Evolutionary conservation across 2,329 filamentous ascomycete genomes (phyloP), one percentile per base, ranked within the genome.

Genomic region (Amauroascus niger): DNA sequence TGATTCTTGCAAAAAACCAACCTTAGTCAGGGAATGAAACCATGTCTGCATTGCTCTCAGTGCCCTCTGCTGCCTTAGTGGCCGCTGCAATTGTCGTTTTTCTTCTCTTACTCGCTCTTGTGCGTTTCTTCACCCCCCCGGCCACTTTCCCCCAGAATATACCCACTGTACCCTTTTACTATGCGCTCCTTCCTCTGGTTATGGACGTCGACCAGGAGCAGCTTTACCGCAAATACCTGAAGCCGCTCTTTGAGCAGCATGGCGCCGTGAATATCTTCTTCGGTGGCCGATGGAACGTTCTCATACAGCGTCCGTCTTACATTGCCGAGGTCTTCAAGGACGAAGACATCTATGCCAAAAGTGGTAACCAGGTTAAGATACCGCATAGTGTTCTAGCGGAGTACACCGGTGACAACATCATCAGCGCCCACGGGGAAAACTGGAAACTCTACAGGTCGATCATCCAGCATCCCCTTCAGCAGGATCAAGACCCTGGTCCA

Each of bases 211-310:
- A 45, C 30, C 30, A 50, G 22, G 35, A 33, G 13, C 9, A 9
- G 8, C 24, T 50, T 26, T 50, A 50, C 47, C 32, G 22, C 35
- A 35, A 3, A 22, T 40, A 40, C 20, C 22, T 50, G 22, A 6
- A 45, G 24, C 22, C 24, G 8, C 22, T 45, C 24, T 53, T 67
- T 0, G 64, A 66, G 28, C 56, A 61, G 40, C 57, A 67, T 48
- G 64, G 75, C 3, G 75, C 74, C 1, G 75, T 76, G 16, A 71
- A 75, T 53, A 63, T 77, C 26, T 77, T 74, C 64, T 76, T 76
- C 32, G 74, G 69, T 1, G 73, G 71, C 0, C 68, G 68, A 35
- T 78, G 76, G 76, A 76, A 74, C 45, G 64, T 78, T 2, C 62
- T 78, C 9, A 70, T 76, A 0, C 71, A 70, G 45, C 68, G 68